phyloP scores from a whole-genome alignment of 2,329 filamentous ascomycete species.

The Pseudomassariella vexata region DNA sequence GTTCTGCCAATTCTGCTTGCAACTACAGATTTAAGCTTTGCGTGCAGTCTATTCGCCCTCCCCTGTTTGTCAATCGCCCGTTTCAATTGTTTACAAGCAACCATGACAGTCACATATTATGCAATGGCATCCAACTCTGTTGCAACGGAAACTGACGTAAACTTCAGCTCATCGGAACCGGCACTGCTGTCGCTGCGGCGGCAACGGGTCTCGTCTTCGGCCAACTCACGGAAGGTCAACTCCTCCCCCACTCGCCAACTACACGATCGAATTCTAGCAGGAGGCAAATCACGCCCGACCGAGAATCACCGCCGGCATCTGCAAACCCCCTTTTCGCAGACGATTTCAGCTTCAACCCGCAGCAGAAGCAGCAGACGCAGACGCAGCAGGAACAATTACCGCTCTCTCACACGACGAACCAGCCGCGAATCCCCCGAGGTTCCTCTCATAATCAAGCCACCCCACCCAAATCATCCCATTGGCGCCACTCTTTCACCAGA shows the following conservation, averaged over 20 bases:
- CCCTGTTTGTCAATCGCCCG: too few relatives aligned
- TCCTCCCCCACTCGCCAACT: conserved; percentile 22
- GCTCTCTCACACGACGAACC: conserved; percentile 13
- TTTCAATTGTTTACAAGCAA: too few relatives aligned
- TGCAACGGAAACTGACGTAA: background rate
- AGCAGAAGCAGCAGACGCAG: too few relatives aligned
- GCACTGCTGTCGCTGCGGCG: conserved; percentile 56
- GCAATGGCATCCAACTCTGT: background rate
- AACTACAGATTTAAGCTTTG: too few relatives aligned
- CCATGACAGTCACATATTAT: too few relatives aligned
- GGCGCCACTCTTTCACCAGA: conserved; percentile 32
- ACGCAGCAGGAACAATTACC: too few relatives aligned
- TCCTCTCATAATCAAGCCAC: conserved; percentile 30
- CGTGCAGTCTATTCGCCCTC: too few relatives aligned
- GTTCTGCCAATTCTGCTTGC: too few relatives aligned
- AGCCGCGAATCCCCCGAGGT: conserved; percentile 21
- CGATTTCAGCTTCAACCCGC: conserved; percentile 12
- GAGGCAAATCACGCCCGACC: conserved; percentile 26
- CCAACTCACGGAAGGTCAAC: conserved; percentile 38
- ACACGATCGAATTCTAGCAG: conserved; percentile 24
- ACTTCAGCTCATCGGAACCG: conserved; percentile 52
- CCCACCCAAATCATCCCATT: conserved; percentile 30
- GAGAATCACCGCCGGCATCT: conserved; percentile 36
- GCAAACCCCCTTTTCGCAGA: conserved; percentile 27
- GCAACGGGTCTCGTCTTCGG: conserved; percentile 54